Evolutionary conservation across 305 asterid species (phyloP).

Genomic region (Solanum hybrid): DNA sequence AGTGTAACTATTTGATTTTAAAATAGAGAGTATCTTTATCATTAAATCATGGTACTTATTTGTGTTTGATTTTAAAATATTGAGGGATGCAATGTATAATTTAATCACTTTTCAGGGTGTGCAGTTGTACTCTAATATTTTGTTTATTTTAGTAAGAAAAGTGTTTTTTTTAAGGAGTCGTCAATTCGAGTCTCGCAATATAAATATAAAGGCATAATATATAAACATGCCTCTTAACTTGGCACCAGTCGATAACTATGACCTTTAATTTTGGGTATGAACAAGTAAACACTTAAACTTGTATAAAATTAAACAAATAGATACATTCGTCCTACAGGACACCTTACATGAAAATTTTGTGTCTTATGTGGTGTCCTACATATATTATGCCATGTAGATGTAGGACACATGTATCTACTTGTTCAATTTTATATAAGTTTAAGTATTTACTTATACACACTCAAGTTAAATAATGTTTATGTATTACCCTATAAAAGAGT

Average conservation of each 20-base stretch:
- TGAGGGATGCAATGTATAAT: not conserved
- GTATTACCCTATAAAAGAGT: not conserved
- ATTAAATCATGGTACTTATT: not conserved
- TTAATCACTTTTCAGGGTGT: not conserved
- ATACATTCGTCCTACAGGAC: no score
- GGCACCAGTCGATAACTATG: rapidly evolving
- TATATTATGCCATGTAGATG: no score
- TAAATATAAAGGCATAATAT: no score
- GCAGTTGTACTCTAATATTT: not conserved
- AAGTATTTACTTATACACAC: rapidly evolving
- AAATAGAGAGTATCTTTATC: not conserved
- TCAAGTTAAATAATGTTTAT: no score
- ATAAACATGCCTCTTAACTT: no score
- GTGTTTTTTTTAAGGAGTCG: not conserved
- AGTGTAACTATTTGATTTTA: not conserved
- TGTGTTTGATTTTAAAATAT: not conserved
- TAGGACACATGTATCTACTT: no score
- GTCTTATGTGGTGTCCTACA: no score
- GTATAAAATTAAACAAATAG: no score
- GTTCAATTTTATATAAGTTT: no score
- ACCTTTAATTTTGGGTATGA: no score
- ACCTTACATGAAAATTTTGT: no score
- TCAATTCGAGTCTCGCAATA: not conserved
- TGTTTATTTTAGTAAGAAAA: not conserved
- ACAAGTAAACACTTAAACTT: no score